Evolutionary conservation across 331 rosid species (phyloP), one percentile per base, ranked within the genome.

Genomic region (Prunus yedoensis): DNA sequence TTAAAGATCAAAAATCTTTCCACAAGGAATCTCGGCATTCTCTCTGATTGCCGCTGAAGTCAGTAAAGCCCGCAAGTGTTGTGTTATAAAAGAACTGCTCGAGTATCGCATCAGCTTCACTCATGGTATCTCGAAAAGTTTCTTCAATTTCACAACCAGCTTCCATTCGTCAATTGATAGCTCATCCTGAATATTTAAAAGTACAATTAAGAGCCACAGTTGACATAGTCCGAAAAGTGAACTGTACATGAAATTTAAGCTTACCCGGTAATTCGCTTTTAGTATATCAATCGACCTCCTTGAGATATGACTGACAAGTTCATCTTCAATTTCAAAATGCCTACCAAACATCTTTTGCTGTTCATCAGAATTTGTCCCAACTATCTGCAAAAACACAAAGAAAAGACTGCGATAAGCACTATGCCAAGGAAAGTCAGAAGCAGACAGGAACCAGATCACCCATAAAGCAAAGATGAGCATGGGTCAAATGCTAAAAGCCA

Each of bases 321-420:
- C 96, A 80, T 95, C 99, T n/a, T 92, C 97, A 18, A 87, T 69
- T 78, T 92, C 99, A 87, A 95, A 95, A 79, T 95, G 99, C 86
- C 99, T 85, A 64, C 99, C 99, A 50, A 32, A 89, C 98, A 95
- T 95, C 70, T 92, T 95, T 63, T 95, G 99, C 80, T 92, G 99
- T 75, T 95, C 99, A 74, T 95, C 99, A 21, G 98, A 21, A 78
- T 86, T 89, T 83, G 88, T 73, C 72, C 94, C 94, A 53, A 76
- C 80, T 56, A 95, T 95, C 99, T 95, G 88, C 73, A 82, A 78
- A 66, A 86, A 69, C 66, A 72, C 67, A 50, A 64, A 50, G 60
- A 9, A 45, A 47, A 78, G 18, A 11, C 21, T 10, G 65, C 58
- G 73, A 25, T 71, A 50, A 84, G 60, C 60, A 47, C 18, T 1